Evolutionary conservation across 202 grass and related monocot genomes (phyloP).

Genomic region (Panicum hallii): DNA sequence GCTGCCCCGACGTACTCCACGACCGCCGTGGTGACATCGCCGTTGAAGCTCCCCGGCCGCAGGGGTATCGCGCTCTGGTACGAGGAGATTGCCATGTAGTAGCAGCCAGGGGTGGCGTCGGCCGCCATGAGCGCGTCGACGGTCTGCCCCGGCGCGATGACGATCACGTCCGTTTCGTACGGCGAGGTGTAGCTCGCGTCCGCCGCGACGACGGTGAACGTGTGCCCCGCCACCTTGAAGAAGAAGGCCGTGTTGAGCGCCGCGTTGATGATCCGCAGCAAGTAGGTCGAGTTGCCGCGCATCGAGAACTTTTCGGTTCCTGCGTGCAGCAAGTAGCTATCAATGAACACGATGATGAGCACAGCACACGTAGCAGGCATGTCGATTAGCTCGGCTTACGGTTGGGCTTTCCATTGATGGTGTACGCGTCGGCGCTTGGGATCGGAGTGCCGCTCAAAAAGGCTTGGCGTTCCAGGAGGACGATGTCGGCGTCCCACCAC

Average conservation of each 20-base stretch:
- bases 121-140: conserved; percentile 66
- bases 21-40: conserved; percentile 42
- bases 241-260: conserved; percentile 78
- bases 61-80: conserved; percentile 32
- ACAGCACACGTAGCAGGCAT: not conserved
- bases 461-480: not conserved
- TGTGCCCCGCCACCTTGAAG: conserved; percentile 68
- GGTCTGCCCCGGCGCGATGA: conserved; percentile 63
- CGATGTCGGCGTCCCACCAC: conserved; percentile 71
- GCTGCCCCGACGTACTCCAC: conserved; percentile 40
- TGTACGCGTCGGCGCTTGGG: conserved; percentile 51
- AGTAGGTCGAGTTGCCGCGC: conserved; percentile 44
- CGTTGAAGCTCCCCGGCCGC: not conserved
- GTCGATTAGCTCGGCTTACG: conserved; percentile 31
- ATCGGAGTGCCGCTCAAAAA: too few relatives aligned
- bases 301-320: conserved; percentile 57
- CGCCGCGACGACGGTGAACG: conserved; percentile 63
- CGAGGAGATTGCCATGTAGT: conserved; percentile 60
- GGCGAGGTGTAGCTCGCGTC: conserved; percentile 72
- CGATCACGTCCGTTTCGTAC: conserved; percentile 64
- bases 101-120: conserved; percentile 47
- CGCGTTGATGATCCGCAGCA: conserved; percentile 75
- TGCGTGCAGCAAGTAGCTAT: not conserved
- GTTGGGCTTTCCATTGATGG: conserved; percentile 63
- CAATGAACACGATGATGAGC: too few relatives aligned